Evolutionary conservation across 495 filamentous ascomycete species (phyloP).

Genomic region (Podospora anserina): DNA sequence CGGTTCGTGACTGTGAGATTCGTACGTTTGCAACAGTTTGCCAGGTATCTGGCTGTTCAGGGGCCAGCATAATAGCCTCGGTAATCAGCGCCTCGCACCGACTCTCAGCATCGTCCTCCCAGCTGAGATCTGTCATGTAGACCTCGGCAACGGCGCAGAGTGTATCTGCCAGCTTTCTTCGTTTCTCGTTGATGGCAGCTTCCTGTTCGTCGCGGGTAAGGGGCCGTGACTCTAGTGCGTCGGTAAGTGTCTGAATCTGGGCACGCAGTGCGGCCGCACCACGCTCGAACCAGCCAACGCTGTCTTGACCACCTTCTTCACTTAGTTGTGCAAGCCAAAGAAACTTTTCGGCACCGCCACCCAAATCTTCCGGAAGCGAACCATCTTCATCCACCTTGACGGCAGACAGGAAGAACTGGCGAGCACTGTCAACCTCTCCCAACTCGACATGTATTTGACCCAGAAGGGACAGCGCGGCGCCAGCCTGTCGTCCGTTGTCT

Average conservation of each 20-base stretch:
- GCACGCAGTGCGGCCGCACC: slow-evolving; percentile 66
- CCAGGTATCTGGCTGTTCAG: slow-evolving; percentile 73
- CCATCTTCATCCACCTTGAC: slow-evolving; percentile 73
- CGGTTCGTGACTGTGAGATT: slow-evolving; percentile 74
- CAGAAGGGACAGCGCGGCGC: slow-evolving; percentile 67
- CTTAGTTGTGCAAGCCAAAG: slow-evolving; percentile 92
- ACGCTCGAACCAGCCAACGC: slow-evolving; percentile 82
- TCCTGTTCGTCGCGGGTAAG: slow-evolving; percentile 43
- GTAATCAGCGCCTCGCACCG: slow-evolving; percentile 81
- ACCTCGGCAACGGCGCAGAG: slow-evolving; percentile 89
- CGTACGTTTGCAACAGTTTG: slow-evolving; percentile 92
- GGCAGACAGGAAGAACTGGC: slow-evolving; percentile 64
- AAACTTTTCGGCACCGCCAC: slow-evolving; percentile 90
- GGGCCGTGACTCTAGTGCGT: slow-evolving; percentile 30
- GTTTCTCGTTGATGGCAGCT: slow-evolving; percentile 60
- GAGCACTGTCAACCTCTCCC: slow-evolving; percentile 71
- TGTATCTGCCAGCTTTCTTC: slow-evolving; percentile 73
- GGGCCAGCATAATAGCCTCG: slow-evolving; percentile 75
- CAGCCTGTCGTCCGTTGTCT: slow-evolving; percentile 42
- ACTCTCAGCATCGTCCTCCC: slow-evolving; percentile 83
- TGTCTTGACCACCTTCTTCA: slow-evolving; percentile 78
- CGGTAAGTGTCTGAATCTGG: slow-evolving; percentile 56
- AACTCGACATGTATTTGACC: slow-evolving; percentile 84
- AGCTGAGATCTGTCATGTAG: slow-evolving; percentile 96
- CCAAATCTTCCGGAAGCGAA: slow-evolving; percentile 53